These are phyloP conservation scores for Plasmodium adleri DNA, from an alignment of 169 alveolate species.

Conservation along the genomic window DNA sequence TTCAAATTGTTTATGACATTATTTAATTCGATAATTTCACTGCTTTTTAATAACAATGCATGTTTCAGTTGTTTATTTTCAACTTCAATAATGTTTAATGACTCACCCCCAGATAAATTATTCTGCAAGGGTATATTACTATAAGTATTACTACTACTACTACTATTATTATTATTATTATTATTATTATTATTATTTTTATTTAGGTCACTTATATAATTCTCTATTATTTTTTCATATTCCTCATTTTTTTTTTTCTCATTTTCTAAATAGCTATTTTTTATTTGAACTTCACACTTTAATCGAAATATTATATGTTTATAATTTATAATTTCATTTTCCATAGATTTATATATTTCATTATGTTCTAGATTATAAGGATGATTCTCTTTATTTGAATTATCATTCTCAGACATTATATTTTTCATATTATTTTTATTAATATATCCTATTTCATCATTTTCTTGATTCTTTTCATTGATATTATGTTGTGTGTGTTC, in stretches of 20 bases:
- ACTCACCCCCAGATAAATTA: not conserved
- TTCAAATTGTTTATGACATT: constrained; percentile 36
- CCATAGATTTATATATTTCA: constrained; percentile 11
- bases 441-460: too few species aligned
- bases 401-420: not conserved
- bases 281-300: constrained; percentile 15
- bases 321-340: constrained; percentile 29
- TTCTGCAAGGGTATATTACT: not conserved
- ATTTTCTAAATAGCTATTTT: constrained; percentile 17
- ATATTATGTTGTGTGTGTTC: too few species aligned
- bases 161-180: too few species aligned
- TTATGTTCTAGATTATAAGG: not conserved
- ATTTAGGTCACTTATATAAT: constrained; percentile 12
- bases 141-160: not conserved
- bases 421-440: not conserved
- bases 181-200: not conserved
- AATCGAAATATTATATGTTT: constrained; percentile 10
- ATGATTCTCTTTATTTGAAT: not conserved
- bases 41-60: constrained; percentile 9
- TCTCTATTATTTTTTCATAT: constrained; percentile 15
- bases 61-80: constrained; percentile 39
- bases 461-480: too few species aligned
- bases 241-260: constrained; percentile 60
- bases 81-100: constrained; percentile 13
- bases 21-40: constrained; percentile 37